Evolutionary conservation across 108 stramenopile genomes (phyloP).

Genomic region (Aurantiochytrium sp.): DNA sequence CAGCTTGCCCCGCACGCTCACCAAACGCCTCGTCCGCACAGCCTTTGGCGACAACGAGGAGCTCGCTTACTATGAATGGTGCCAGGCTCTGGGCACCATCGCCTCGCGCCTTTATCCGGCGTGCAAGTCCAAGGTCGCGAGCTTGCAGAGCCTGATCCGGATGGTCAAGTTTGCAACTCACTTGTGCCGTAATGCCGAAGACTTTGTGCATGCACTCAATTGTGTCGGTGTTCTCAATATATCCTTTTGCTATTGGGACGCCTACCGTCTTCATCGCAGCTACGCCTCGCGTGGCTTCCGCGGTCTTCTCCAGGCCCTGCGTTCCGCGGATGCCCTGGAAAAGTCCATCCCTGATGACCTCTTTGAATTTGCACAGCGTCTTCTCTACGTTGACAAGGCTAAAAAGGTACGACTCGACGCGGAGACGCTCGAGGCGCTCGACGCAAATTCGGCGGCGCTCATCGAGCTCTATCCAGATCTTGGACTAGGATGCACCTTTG

Average conservation of each 20-base stretch:
- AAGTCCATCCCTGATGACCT: background rate
- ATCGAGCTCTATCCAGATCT: slow-evolving; percentile 10
- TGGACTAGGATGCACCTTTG: background rate
- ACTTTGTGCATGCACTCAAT: background rate
- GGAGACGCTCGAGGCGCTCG: background rate
- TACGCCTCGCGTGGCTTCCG: background rate
- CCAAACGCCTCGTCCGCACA: background rate
- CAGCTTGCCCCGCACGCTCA: background rate
- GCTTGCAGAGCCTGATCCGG: background rate
- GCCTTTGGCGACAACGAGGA: background rate
- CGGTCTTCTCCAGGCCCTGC: background rate
- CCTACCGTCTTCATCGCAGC: background rate
- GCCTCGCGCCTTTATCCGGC: background rate
- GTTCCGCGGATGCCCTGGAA: background rate
- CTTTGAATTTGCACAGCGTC: background rate
- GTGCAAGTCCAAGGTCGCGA: background rate
- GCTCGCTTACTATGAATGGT: background rate
- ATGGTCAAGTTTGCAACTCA: background rate
- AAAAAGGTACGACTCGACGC: background rate
- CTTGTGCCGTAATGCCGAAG: background rate
- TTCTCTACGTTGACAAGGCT: background rate
- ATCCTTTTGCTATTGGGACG: slow-evolving; percentile 11
- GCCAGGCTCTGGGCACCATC: background rate
- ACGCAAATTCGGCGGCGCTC: background rate
- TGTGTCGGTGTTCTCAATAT: background rate